These are phyloP conservation scores for Trichosphaerium sp. DNA, from an alignment of 78 protist genomes.

Conservation along the genomic window DNA sequence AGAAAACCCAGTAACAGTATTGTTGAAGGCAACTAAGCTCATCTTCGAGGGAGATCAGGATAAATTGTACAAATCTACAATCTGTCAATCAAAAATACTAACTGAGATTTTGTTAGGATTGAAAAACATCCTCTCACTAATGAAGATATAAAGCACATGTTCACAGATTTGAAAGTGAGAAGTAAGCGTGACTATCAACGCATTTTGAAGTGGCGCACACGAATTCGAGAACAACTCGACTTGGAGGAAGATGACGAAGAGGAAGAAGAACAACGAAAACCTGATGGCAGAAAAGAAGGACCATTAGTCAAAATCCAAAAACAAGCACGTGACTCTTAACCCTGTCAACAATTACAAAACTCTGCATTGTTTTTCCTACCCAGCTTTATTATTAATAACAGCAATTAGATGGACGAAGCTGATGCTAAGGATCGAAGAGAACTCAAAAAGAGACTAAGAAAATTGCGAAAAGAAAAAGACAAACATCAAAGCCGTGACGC, in stretches of 20 bases:
- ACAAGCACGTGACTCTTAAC: too few relatives aligned
- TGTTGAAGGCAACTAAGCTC: constrained; percentile 15
- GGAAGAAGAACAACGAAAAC: constrained; percentile 1
- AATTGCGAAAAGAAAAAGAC: too few relatives aligned
- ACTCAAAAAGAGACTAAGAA: background rate
- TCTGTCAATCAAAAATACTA: background rate
- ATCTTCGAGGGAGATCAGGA: constrained; percentile 42
- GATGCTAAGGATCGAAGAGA: background rate
- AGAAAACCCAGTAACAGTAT: constrained; percentile 23
- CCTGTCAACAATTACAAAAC: too few relatives aligned
- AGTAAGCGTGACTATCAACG: constrained; percentile 67
- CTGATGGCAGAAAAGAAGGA: constrained; percentile 1
- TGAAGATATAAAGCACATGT: constrained; percentile 36
- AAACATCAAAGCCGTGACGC: too few relatives aligned
- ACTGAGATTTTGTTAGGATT: too few relatives aligned
- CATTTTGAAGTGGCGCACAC: constrained; percentile 67
- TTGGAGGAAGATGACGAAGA: background rate
- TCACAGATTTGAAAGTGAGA: constrained; percentile 57
- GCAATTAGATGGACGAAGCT: too few relatives aligned
- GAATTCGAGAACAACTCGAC: background rate
- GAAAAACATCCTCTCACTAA: constrained; percentile 62
- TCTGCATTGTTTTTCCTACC: too few relatives aligned
- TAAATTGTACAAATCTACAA: background rate
- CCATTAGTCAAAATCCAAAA: background rate
- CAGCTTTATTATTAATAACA: too few relatives aligned